A percentile compares a stretch with the other conserved stretches of the same genome.
phyloP scores from a whole-genome alignment of 2,329 filamentous ascomycete genomes.

The Diaporthe ampelina region DNA sequence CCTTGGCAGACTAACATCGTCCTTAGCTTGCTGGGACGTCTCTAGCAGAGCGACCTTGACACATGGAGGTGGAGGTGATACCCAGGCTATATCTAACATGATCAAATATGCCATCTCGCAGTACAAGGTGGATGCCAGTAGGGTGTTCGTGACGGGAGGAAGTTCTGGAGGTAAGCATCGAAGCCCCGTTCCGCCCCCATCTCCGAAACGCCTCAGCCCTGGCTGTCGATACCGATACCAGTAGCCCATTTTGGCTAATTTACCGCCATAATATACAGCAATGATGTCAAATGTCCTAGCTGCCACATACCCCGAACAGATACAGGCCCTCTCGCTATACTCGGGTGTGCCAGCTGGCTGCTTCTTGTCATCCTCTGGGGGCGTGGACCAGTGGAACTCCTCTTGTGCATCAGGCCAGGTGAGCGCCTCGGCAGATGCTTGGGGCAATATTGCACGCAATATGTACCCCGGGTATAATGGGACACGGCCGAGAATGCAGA shows the following conservation, averaged over 20 bases:
- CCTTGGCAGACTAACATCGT: background rate
- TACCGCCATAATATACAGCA: slow-evolving; percentile 42
- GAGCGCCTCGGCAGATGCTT: slow-evolving; percentile 58
- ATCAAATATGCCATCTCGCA: slow-evolving; percentile 50
- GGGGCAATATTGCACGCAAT: slow-evolving; percentile 61
- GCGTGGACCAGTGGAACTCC: slow-evolving; percentile 65
- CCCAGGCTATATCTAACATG: slow-evolving; percentile 45
- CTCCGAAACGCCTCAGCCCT: no score
- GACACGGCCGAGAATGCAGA: slow-evolving; percentile 67
- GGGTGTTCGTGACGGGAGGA: slow-evolving; percentile 54
- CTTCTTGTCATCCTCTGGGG: slow-evolving; percentile 54
- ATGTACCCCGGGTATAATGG: slow-evolving; percentile 57
- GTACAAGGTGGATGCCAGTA: slow-evolving; percentile 49
- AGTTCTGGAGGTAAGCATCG: slow-evolving; percentile 49
- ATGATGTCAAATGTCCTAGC: slow-evolving; percentile 59
- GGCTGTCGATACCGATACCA: background rate
- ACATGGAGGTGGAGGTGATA: slow-evolving; percentile 51
- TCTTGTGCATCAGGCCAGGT: slow-evolving; percentile 62
- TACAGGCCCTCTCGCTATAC: slow-evolving; percentile 55
- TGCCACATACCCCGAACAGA: slow-evolving; percentile 59
- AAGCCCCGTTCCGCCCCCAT: background rate
- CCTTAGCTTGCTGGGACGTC: slow-evolving; percentile 67
- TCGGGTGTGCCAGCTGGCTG: slow-evolving; percentile 59
- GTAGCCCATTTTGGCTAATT: background rate
- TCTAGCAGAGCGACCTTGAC: slow-evolving; percentile 57